Evolutionary conservation across 169 alveolate species (phyloP).

Genomic region (Plasmodium falciparum): DNA sequence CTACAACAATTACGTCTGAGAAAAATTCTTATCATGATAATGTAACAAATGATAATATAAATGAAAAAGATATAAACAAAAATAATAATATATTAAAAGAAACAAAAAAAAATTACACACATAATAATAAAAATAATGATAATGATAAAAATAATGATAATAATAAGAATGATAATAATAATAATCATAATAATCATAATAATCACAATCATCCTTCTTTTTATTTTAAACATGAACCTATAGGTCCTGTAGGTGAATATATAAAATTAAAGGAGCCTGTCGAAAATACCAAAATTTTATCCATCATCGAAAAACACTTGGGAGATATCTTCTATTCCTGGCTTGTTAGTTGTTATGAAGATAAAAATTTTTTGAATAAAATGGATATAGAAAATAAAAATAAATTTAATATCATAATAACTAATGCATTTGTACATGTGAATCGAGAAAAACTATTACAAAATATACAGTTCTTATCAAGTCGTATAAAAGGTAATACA

Average conservation of each 20-base stretch:
- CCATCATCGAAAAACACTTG: conserved; percentile 62
- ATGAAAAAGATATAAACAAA: background rate
- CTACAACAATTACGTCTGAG: conserved; percentile 3
- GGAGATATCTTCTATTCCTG: conserved; percentile 67
- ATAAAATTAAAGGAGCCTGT: conserved; percentile 19
- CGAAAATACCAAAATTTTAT: conserved; percentile 30
- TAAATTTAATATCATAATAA: conserved; percentile 40
- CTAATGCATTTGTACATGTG: conserved; percentile 69
- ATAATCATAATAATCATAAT: background rate
- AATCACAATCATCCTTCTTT: conserved; percentile 2
- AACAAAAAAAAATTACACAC: background rate
- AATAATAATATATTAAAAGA: background rate
- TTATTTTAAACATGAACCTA: conserved; percentile 56
- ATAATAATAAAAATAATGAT: background rate
- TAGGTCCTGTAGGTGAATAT: conserved; percentile 74
- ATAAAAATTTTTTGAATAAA: conserved; percentile 42
- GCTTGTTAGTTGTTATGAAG: conserved; percentile 75
- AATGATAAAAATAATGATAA: background rate
- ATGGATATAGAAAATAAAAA: conserved; percentile 22
- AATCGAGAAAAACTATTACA: conserved; percentile 26
- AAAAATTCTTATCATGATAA: background rate
- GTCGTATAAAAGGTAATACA: conserved; percentile 34
- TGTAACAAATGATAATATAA: background rate
- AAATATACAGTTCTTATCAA: conserved; percentile 21
- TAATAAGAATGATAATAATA: background rate